These are phyloP conservation scores for Austroboletus niveus DNA, from an alignment of 1,284 basidiomycete genomes.

Conservation along the genomic window DNA sequence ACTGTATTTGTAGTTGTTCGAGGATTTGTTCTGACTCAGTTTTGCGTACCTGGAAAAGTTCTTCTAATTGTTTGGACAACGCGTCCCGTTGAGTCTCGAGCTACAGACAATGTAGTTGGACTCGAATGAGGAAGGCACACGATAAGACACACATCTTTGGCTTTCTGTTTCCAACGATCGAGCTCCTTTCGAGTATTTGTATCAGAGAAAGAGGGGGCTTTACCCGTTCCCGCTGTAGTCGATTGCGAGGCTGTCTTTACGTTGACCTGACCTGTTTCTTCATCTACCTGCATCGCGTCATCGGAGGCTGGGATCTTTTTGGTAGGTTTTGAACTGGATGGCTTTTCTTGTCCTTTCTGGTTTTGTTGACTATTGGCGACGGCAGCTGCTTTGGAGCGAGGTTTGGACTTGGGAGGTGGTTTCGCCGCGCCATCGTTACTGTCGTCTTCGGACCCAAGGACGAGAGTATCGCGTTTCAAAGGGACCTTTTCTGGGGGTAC, in stretches of 20 bases:
- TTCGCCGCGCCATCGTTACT: constrained; percentile 3
- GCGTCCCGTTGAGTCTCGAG: constrained; percentile 45
- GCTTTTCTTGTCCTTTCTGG: constrained; percentile 18
- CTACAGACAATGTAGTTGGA: constrained; percentile 27
- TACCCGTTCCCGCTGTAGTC: constrained; percentile 11
- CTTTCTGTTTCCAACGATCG: constrained; percentile 32
- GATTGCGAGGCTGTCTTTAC: constrained; percentile 1
- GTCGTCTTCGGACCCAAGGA: neutral
- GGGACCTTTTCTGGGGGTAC: constrained; percentile 15
- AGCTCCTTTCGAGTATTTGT: constrained; percentile 21
- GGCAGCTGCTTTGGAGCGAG: constrained; percentile 13
- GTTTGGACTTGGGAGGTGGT: constrained; percentile 16
- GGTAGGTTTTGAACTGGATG: constrained; percentile 9
- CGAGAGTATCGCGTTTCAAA: constrained; percentile 13
- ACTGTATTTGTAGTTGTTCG: constrained; percentile 45
- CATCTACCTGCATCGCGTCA: constrained; percentile 20
- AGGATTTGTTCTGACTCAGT: constrained; percentile 63
- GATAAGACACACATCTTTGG: constrained; percentile 22
- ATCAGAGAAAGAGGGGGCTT: constrained; percentile 12
- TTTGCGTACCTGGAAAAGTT: constrained; percentile 50
- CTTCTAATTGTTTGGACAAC: constrained; percentile 54
- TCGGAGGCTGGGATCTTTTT: constrained; percentile 7
- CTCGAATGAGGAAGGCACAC: neutral
- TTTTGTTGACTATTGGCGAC: constrained; percentile 7
- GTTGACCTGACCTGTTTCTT: constrained; percentile 12